A percentile compares a stretch with the other conserved stretches of the same genome.
phyloP scores from a whole-genome alignment of 495 filamentous ascomycete species.

The Hyaloscypha hepaticicola region DNA sequence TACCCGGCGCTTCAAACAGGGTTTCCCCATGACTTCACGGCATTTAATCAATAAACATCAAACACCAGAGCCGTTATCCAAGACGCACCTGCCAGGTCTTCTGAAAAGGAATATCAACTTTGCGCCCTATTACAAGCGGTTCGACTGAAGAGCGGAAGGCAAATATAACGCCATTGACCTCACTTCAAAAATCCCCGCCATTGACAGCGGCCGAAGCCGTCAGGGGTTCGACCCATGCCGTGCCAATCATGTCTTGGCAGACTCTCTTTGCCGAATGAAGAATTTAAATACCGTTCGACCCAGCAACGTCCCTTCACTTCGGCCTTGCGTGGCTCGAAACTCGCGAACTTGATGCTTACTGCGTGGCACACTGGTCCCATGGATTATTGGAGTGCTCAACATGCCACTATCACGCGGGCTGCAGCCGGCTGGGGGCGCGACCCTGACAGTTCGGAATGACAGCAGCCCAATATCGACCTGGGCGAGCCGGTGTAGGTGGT shows the following conservation, averaged over 20 bases:
- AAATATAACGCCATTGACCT: slow-evolving; percentile 4
- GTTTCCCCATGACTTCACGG: background rate
- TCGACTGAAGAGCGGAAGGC: background rate
- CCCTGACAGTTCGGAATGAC: background rate
- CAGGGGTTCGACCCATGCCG: background rate
- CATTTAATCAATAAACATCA: background rate
- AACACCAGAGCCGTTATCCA: background rate
- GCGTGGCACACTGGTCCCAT: background rate
- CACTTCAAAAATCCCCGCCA: background rate
- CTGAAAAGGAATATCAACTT: background rate
- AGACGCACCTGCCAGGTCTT: background rate
- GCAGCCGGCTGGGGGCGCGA: background rate
- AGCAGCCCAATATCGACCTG: background rate
- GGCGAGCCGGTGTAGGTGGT: too few relatives aligned
- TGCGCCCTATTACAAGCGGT: background rate
- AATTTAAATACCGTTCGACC: background rate
- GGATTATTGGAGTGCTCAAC: background rate
- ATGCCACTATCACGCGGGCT: background rate
- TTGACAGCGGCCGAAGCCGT: background rate
- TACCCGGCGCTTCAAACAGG: background rate
- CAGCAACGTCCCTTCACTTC: background rate
- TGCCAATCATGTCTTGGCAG: background rate
- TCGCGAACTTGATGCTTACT: background rate
- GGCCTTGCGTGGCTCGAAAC: background rate
- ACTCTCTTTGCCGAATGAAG: background rate